Conservation (phyloP, 2,329 filamentous ascomycete species). For the Fusarium citri region DNA sequence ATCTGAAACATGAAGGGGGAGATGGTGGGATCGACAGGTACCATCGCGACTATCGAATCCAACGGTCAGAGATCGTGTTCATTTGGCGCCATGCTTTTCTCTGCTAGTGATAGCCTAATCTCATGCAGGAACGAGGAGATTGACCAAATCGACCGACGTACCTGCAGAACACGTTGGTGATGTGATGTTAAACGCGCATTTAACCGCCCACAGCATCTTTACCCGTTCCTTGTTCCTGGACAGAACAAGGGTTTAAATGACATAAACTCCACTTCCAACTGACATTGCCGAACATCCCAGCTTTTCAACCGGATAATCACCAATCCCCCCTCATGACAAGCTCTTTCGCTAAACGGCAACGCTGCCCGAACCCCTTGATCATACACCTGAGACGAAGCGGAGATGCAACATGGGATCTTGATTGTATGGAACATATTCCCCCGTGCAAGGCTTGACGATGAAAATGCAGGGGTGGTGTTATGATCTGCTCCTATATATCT, state of each 20-base stretch:
- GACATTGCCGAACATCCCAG: constrained; percentile 26
- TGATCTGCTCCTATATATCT: constrained; percentile 22
- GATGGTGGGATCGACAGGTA: background rate
- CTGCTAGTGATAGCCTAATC: background rate
- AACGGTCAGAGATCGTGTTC: background rate
- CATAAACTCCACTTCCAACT: constrained; percentile 5
- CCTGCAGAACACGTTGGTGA: background rate
- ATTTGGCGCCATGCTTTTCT: background rate
- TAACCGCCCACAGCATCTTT: constrained; percentile 10
- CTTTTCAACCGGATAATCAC: constrained; percentile 4
- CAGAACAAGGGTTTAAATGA: constrained; percentile 1
- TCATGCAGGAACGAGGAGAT: background rate
- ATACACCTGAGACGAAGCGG: constrained; percentile 44
- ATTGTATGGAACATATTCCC: constrained; percentile 41
- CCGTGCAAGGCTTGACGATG: constrained; percentile 27
- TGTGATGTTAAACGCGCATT: background rate
- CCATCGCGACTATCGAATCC: background rate
- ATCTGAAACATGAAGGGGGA: constrained; percentile 32
- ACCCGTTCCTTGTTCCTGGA: background rate
- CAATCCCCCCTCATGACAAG: constrained; percentile 21
- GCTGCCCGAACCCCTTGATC: constrained; percentile 28
- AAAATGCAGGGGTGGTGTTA: background rate
- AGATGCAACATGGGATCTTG: constrained; percentile 32
- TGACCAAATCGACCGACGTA: background rate
- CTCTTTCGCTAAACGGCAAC: constrained; percentile 5